These are phyloP conservation scores for Trichomonas gallinae DNA, from an alignment of 208 protist genomes.

Conservation along the genomic window DNA sequence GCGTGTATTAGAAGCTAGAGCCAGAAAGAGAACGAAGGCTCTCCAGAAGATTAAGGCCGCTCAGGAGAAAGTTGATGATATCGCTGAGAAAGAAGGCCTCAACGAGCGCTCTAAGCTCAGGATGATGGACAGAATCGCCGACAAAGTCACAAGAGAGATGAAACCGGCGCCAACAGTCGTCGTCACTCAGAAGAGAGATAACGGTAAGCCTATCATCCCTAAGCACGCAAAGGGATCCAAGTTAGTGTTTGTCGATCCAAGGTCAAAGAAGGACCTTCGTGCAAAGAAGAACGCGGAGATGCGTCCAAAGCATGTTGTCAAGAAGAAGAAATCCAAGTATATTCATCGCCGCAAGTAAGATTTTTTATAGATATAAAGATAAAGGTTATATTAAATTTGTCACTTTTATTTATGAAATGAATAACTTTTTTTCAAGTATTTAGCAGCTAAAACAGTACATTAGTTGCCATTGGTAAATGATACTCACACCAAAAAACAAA, in stretches of 20 bases:
- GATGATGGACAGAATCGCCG: background rate
- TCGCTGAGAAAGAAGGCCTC: constrained; percentile 11
- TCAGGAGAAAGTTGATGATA: constrained; percentile 6
- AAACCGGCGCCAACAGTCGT: background rate
- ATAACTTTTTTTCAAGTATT: too few species aligned
- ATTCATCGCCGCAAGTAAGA: background rate
- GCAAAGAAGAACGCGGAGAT: background rate
- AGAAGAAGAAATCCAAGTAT: constrained; percentile 12
- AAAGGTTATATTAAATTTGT: background rate
- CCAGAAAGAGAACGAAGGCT: constrained; percentile 26
- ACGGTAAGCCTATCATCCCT: background rate
- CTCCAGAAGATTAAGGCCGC: constrained; percentile 8
- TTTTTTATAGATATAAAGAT: background rate
- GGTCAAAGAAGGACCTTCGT: background rate
- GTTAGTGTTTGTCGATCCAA: background rate
- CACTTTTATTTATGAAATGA: too few species aligned
- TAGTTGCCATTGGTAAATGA: too few species aligned
- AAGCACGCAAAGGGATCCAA: background rate
- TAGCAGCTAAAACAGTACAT: too few species aligned
- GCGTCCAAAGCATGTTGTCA: background rate
- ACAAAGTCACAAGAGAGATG: background rate
- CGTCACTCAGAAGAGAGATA: background rate
- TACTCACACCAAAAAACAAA: too few species aligned
- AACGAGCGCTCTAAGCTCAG: background rate
- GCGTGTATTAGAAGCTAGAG: constrained; percentile 38